These are phyloP conservation scores for Nitzschia sp. DNA, from an alignment of 108 stramenopile species.

Conservation along the genomic window DNA sequence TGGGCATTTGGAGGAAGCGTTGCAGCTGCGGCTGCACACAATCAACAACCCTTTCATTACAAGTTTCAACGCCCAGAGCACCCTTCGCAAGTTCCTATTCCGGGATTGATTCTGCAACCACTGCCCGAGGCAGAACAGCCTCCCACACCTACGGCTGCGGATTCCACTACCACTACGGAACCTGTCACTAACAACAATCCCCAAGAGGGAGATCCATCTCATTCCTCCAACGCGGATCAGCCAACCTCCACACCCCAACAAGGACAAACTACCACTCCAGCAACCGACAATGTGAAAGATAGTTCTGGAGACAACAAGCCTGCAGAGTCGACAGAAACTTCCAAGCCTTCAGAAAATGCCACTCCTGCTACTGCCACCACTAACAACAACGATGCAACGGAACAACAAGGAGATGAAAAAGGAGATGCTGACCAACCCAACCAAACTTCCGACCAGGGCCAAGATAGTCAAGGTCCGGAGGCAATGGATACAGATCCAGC, in stretches of 20 bases:
- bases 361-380: background rate
- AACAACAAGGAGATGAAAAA: slow-evolving; percentile 1
- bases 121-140: background rate
- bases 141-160: background rate
- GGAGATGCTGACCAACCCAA: background rate
- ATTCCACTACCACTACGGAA: slow-evolving; percentile 21
- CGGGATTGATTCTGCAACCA: slow-evolving; percentile 20
- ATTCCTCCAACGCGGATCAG: background rate
- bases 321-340: background rate
- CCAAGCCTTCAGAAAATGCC: background rate
- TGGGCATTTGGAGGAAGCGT: slow-evolving; percentile 63
- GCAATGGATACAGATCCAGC: background rate
- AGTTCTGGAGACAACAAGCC: background rate
- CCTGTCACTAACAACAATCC: slow-evolving; percentile 6
- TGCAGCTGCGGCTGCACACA: slow-evolving; percentile 10
- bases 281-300: background rate
- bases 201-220: background rate
- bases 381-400: background rate
- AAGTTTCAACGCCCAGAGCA: slow-evolving; percentile 39
- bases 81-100: slow-evolving; percentile 46
- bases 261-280: background rate
- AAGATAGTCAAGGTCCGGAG: background rate
- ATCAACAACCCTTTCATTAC: slow-evolving; percentile 54
- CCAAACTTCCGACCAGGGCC: background rate
- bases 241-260: background rate